Percentiles rank a stretch among this genome's conserved stretches.
phyloP scores from a whole-genome alignment of 768 basidiomycete genomes.

The Cyclocybe cylindracea region DNA sequence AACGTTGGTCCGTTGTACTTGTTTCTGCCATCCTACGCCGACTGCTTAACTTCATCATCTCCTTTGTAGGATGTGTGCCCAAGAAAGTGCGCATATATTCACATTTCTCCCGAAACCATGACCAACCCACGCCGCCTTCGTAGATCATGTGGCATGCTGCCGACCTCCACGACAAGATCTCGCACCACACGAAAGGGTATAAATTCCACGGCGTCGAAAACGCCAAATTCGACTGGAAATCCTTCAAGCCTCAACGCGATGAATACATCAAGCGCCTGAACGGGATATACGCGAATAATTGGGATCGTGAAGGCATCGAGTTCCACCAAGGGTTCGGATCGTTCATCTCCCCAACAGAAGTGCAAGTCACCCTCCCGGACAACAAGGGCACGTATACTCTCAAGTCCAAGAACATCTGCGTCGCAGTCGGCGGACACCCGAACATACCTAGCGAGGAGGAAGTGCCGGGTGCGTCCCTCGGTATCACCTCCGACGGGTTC shows the following conservation, averaged over 20 bases:
- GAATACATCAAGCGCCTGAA: conserved; percentile 91
- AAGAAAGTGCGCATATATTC: conserved; percentile 67
- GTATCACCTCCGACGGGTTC: conserved; percentile 95
- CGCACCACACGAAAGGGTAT: conserved; percentile 73
- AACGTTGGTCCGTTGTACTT: conserved; percentile 79
- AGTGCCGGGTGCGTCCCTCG: conserved; percentile 89
- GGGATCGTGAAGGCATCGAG: conserved; percentile 85
- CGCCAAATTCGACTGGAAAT: conserved; percentile 82
- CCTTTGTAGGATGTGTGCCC: conserved; percentile 81
- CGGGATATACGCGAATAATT: conserved; percentile 89
- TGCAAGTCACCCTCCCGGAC: conserved; percentile 74
- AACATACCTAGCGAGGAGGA: conserved; percentile 73
- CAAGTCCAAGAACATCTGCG: conserved; percentile 72
- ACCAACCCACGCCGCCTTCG: not conserved
- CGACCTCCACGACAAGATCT: conserved; percentile 83
- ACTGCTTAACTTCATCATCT: not conserved
- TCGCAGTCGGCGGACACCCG: conserved; percentile 89
- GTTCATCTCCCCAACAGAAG: conserved; percentile 65
- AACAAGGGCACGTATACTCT: conserved; percentile 69
- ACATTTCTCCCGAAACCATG: conserved; percentile 1
- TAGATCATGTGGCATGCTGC: conserved; percentile 99
- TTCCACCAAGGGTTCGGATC: conserved; percentile 78
- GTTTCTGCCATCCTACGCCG: not conserved
- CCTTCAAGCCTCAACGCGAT: conserved; percentile 93
- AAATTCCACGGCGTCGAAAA: conserved; percentile 61